Evolutionary conservation across 352 stramenopile genomes (phyloP).

Genomic region (Phytophthora multivora): DNA sequence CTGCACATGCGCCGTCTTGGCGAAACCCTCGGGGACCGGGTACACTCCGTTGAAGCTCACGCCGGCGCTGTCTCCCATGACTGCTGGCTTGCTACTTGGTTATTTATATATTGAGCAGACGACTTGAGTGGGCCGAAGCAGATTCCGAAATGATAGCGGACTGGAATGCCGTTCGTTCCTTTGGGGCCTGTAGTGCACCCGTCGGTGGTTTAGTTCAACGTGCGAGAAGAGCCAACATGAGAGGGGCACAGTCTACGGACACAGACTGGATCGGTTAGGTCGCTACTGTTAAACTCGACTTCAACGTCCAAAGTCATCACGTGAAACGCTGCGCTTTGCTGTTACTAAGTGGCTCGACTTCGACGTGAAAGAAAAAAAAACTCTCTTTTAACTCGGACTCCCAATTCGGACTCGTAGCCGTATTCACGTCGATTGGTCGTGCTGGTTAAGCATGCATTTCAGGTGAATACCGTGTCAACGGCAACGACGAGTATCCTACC

Average conservation of each 20-base stretch:
- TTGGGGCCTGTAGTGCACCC: neutral
- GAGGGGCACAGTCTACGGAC: constrained; percentile 8
- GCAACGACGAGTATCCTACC: neutral
- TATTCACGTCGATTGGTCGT: neutral
- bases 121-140: constrained; percentile 10
- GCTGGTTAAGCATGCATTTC: constrained; percentile 32
- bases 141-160: constrained; percentile 21
- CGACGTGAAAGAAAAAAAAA: constrained; percentile 12
- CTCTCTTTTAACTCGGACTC: too few species aligned
- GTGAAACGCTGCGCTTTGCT: constrained; percentile 32
- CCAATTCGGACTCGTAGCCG: neutral
- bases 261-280: neutral
- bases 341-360: constrained; percentile 18
- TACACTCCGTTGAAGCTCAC: constrained; percentile 36
- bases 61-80: constrained; percentile 36
- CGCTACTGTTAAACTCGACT: constrained; percentile 18
- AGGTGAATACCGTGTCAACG: constrained; percentile 22
- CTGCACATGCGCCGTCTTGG: constrained; percentile 67
- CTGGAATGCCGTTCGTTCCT: neutral
- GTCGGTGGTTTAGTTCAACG: constrained; percentile 23
- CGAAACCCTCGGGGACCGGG: constrained; percentile 37
- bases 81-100: neutral
- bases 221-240: constrained; percentile 14
- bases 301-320: constrained; percentile 23
- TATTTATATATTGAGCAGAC: neutral